phyloP scores from a whole-genome alignment of 169 alveolate species.

The Plasmodium ovale region DNA sequence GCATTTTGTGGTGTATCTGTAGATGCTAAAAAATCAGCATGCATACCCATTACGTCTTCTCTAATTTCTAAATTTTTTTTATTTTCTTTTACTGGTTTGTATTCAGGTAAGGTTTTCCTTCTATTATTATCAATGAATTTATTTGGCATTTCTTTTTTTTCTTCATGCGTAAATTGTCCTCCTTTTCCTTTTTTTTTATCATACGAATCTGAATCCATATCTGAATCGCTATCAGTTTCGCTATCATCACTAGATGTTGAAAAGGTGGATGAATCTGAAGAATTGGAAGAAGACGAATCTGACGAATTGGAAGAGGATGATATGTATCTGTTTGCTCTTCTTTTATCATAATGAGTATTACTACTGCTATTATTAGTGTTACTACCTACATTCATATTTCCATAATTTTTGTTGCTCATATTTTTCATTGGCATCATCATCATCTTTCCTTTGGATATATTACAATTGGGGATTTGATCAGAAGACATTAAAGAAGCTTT shows the following conservation, averaged over 20 bases:
- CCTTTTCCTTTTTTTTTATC: constrained; percentile 24
- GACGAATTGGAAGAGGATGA: constrained; percentile 71
- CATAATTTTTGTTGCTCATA: constrained; percentile 19
- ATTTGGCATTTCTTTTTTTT: constrained; percentile 67
- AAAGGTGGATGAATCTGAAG: constrained; percentile 74
- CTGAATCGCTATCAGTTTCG: constrained; percentile 81
- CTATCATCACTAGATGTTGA: constrained; percentile 86
- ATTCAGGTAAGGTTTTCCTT: constrained; percentile 83
- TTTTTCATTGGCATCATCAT: constrained; percentile 9
- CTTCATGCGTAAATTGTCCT: constrained; percentile 74
- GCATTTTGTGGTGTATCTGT: constrained; percentile 82
- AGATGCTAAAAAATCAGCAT: constrained; percentile 88
- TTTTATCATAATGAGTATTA: constrained; percentile 51
- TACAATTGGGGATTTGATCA: constrained; percentile 19
- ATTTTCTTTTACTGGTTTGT: constrained; percentile 87
- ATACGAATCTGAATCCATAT: constrained; percentile 72
- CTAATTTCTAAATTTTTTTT: constrained; percentile 81
- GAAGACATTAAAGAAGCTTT: constrained; percentile 61
- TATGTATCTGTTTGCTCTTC: constrained; percentile 40
- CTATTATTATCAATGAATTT: constrained; percentile 41
- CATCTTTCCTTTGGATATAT: constrained; percentile 25
- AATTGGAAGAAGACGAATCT: constrained; percentile 54
- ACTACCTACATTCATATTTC: neutral
- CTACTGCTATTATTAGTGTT: constrained; percentile 12
- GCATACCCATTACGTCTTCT: constrained; percentile 90